These are phyloP conservation scores for Pulveroboletus sp. DNA, from an alignment of 768 basidiomycete genomes.

Conservation along the genomic window DNA sequence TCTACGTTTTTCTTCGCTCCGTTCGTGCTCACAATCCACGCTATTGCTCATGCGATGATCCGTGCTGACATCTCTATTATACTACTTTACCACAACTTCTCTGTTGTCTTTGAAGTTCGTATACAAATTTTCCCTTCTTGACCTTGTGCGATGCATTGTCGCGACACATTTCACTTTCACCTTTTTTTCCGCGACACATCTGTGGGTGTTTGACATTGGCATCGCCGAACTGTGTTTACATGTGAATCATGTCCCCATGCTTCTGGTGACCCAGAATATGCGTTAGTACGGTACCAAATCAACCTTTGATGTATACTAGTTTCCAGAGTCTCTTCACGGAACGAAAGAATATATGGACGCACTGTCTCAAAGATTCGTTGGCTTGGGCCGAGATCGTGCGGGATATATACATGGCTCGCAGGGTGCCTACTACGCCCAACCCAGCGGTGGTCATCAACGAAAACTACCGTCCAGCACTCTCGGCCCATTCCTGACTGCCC, in stretches of 20 bases:
- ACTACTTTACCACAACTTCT: constrained; percentile 28
- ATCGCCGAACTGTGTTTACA: not conserved
- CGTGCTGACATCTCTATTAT: constrained; percentile 33
- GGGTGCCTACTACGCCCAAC: not conserved
- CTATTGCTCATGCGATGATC: constrained; percentile 30
- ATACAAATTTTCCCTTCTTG: constrained; percentile 12
- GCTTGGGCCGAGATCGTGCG: not conserved
- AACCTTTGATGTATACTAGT: constrained; percentile 27
- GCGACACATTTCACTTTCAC: constrained; percentile 1
- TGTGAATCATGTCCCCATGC: constrained; percentile 12
- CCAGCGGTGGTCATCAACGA: not conserved
- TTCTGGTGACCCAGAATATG: constrained; percentile 13
- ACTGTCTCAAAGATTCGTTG: not conserved
- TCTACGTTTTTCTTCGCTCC: constrained; percentile 15
- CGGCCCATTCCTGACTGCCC: constrained; percentile 87
- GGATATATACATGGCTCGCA: too few relatives aligned
- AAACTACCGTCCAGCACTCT: constrained; percentile 34
- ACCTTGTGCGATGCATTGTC: constrained; percentile 10
- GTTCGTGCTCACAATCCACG: constrained; percentile 21
- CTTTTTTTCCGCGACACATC: not conserved
- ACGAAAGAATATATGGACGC: constrained; percentile 1
- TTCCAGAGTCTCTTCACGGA: constrained; percentile 3
- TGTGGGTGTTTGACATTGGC: constrained; percentile 5
- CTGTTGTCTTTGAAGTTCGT: constrained; percentile 18
- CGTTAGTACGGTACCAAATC: constrained; percentile 18